Base-by-base conservation (phyloP, 2,329 filamentous ascomycete species). In the Aspergillus sclerotialis region DNA sequence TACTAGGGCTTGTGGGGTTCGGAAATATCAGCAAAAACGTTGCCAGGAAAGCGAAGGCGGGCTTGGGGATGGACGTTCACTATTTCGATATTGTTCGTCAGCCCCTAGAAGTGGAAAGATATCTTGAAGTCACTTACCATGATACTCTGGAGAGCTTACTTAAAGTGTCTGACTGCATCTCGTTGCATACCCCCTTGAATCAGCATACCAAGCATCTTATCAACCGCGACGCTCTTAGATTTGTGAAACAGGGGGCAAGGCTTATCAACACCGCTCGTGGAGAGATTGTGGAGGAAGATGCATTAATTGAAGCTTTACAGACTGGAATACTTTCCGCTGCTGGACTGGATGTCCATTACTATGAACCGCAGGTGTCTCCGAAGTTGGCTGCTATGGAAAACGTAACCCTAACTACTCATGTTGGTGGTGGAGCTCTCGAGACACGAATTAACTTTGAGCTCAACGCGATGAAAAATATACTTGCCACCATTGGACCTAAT, bases 181-280 rank as follows among this genome's bases (percentile, higher is more conserved):
- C 34, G 1, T 16, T 5, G 26, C 69, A 11, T 47, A 72, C 6
- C 60, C 67, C 16, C 62, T 64, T 18, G 60, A 68, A 4, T 8
- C n/a, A n/a, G n/a, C n/a, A n/a, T n/a, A 60, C 56, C 3, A 30
- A 62, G 54, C 26, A 68, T 58, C 0, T 49, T 64, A 38, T 69
- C 64, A 49, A 65, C 66, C 30, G 43, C 0, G 46, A 49, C 1
- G 53, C 65, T 5, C 60, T 75, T 4, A 39, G 43, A 0, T 53
- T 61, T 35, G 70, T 74, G 53, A 75, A 74, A 42, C 40, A 45
- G 0, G 72, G 73, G 0, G 55, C 65, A 2, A 50, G 69, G 0
- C 50, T 77, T 2, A 59, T 76, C 2, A 76, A 76, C 42, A 73
- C 72, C 4, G 70, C 73, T 0, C 53, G 73, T 2, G 74, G 72